Conservation (phyloP, 768 basidiomycete species). For the Clavaria fumosa region DNA sequence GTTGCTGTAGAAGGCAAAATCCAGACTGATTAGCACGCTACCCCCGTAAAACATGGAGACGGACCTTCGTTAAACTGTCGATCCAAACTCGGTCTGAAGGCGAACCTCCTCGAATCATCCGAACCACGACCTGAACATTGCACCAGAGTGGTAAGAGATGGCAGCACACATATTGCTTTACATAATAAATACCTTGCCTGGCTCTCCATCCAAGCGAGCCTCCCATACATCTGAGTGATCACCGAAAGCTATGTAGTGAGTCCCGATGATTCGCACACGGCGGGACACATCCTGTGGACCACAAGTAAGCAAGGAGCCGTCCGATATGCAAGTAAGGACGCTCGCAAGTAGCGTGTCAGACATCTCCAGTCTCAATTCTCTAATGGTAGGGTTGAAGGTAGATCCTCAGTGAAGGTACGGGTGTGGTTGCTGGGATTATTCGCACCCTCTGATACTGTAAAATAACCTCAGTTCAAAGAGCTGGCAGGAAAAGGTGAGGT, state of each 20-base stretch:
- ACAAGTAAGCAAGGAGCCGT: too few species aligned
- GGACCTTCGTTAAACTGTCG: slow-evolving; percentile 7
- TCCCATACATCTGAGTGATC: slow-evolving; percentile 13
- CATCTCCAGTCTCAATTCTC: too few species aligned
- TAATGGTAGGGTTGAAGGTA: too few species aligned
- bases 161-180: background rate
- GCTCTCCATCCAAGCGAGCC: slow-evolving; percentile 4
- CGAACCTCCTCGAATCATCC: slow-evolving; percentile 12
- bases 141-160: background rate
- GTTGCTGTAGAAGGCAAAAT: background rate
- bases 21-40: background rate
- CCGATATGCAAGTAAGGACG: too few species aligned
- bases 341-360: too few species aligned
- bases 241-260: slow-evolving; percentile 11
- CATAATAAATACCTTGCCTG: background rate
- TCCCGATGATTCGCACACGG: slow-evolving; percentile 4
- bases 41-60: background rate
- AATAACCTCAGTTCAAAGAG: too few species aligned
- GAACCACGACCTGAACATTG: slow-evolving; percentile 12
- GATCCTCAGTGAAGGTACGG: too few species aligned
- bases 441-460: too few species aligned
- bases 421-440: too few species aligned
- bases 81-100: slow-evolving; percentile 8
- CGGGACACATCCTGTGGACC: slow-evolving; percentile 11
- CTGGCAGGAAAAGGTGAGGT: too few species aligned